phyloP scores from a whole-genome alignment of 2,329 filamentous ascomycete genomes.

The Hypoxylon rubiginosum region DNA sequence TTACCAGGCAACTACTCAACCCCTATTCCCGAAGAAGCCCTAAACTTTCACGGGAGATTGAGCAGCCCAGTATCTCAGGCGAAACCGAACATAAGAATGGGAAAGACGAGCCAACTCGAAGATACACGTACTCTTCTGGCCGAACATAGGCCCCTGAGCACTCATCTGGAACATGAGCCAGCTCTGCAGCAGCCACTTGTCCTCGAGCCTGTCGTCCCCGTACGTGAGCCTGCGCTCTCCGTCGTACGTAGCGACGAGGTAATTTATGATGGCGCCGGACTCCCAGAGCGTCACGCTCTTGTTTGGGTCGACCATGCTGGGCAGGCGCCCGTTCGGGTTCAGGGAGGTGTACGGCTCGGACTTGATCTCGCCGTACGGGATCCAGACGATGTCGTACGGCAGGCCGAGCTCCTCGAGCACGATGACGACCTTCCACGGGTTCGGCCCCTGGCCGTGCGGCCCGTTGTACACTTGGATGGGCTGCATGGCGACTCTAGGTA shows the following conservation, averaged over 20 bases:
- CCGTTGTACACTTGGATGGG: slow-evolving; percentile 41
- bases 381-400: slow-evolving; percentile 44
- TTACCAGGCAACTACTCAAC: neutral
- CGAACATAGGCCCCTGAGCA: slow-evolving; percentile 61
- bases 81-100: neutral
- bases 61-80: neutral
- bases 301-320: slow-evolving; percentile 56
- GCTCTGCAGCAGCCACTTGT: slow-evolving; percentile 57
- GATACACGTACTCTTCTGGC: slow-evolving; percentile 47
- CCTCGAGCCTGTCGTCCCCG: slow-evolving; percentile 50
- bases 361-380: slow-evolving; percentile 50
- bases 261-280: slow-evolving; percentile 64
- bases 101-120: neutral
- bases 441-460: slow-evolving; percentile 43
- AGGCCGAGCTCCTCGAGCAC: slow-evolving; percentile 51
- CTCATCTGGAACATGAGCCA: slow-evolving; percentile 58
- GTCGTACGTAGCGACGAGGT: slow-evolving; percentile 62
- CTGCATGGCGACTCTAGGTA: slow-evolving; percentile 37
- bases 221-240: slow-evolving; percentile 58
- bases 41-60: neutral
- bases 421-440: slow-evolving; percentile 50
- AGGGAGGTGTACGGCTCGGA: slow-evolving; percentile 47
- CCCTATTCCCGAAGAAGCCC: neutral
- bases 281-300: slow-evolving; percentile 63
- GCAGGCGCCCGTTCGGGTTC: slow-evolving; percentile 55